These are phyloP conservation scores for Panicum virgatum DNA, from an alignment of 202 grass and related monocot genomes.

Conservation along the genomic window DNA sequence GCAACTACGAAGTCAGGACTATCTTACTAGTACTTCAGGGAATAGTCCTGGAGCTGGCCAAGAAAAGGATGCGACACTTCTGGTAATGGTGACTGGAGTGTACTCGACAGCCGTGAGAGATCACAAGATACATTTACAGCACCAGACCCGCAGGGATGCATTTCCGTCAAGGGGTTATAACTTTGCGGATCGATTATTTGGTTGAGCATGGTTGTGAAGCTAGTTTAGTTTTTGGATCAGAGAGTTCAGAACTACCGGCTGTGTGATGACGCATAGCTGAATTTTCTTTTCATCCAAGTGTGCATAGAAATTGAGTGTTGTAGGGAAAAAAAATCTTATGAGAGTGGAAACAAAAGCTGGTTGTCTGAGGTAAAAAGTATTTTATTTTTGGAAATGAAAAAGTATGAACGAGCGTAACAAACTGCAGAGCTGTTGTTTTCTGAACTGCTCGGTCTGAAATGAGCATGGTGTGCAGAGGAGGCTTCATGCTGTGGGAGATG, in stretches of 20 bases:
- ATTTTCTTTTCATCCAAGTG: conserved; percentile 13
- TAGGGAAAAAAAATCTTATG: conserved; percentile 16
- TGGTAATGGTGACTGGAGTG: conserved; percentile 43
- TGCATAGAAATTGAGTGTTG: conserved; percentile 50
- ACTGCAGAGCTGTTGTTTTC: background rate
- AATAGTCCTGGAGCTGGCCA: conserved; percentile 48
- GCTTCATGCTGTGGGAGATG: no score
- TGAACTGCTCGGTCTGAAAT: background rate
- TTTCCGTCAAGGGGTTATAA: conserved; percentile 38
- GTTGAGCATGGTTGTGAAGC: conserved; percentile 10
- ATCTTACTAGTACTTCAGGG: conserved; percentile 32
- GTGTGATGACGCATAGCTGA: background rate
- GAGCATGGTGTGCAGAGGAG: no score
- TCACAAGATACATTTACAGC: conserved; percentile 48
- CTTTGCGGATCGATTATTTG: conserved; percentile 12
- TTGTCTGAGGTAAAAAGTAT: background rate
- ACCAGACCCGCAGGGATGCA: conserved; percentile 32
- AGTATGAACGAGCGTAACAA: background rate
- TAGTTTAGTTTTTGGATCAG: background rate
- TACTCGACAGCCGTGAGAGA: conserved; percentile 45
- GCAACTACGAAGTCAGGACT: conserved; percentile 42
- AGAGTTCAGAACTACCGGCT: background rate
- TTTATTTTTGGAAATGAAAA: background rate
- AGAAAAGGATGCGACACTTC: conserved; percentile 42
- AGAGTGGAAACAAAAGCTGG: background rate